These are phyloP conservation scores for Melanomma pulvis-pyrius DNA, from an alignment of 495 filamentous ascomycete species.

Conservation along the genomic window DNA sequence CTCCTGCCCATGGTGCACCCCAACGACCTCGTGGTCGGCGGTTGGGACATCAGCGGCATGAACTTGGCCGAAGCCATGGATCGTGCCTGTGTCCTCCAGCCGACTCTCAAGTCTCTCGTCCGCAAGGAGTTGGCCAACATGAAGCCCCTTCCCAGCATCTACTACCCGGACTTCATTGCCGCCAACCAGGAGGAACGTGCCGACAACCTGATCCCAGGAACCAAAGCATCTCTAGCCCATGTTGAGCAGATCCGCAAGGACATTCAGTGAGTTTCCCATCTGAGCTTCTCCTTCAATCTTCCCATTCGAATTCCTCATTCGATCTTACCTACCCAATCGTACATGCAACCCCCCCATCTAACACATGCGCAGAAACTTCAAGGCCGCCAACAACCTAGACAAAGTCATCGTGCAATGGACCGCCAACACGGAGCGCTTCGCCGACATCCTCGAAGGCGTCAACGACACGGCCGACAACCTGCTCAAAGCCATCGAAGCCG, in stretches of 20 bases:
- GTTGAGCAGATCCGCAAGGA: constrained; percentile 94
- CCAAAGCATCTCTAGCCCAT: constrained; percentile 81
- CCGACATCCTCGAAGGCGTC: constrained; percentile 82
- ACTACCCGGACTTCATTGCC: constrained; percentile 99
- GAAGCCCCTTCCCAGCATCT: constrained; percentile 90
- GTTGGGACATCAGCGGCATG: constrained; percentile 94
- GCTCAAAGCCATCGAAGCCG: constrained; percentile 78
- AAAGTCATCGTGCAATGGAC: constrained; percentile 99
- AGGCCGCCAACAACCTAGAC: constrained; percentile 79
- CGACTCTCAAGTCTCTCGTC: constrained; percentile 82
- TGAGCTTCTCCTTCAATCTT: background rate
- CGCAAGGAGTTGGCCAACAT: constrained; percentile 90
- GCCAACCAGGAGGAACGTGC: constrained; percentile 98
- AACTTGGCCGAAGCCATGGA: constrained; percentile 93
- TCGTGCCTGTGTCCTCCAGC: constrained; percentile 90
- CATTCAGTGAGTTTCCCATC: constrained; percentile 68
- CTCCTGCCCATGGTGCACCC: constrained; percentile 97
- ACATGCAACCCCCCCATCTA: no score
- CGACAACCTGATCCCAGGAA: constrained; percentile 83
- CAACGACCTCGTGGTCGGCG: constrained; percentile 92
- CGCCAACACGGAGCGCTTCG: constrained; percentile 96
- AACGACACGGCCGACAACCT: constrained; percentile 98
- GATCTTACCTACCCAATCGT: no score
- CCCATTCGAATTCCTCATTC: background rate
- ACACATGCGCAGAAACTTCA: constrained; percentile 70